Evolutionary conservation across 305 asterid species (phyloP).

Genomic region (Rubia tinctorum): DNA sequence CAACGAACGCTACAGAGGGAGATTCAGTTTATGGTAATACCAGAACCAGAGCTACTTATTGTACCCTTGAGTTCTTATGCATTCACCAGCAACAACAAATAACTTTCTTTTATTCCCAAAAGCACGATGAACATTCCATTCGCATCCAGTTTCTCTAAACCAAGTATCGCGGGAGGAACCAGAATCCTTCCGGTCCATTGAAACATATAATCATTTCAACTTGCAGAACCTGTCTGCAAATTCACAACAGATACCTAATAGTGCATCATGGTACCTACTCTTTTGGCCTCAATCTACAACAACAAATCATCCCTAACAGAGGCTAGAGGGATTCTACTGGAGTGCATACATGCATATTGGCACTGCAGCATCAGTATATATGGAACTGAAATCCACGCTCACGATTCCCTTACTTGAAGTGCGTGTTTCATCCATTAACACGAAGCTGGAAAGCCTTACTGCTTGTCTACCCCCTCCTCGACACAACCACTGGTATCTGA

Average conservation of each 20-base stretch:
- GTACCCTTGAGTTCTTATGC: not conserved
- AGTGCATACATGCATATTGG: not conserved
- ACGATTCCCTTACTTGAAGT: not conserved
- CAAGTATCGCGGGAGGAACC: not conserved
- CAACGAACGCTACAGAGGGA: too few species aligned
- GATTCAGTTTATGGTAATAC: not conserved
- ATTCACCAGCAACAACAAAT: too few species aligned
- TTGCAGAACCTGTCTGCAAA: not conserved
- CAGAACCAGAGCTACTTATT: not conserved
- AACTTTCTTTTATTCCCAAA: too few species aligned
- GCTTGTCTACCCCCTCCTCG: constrained; percentile 29
- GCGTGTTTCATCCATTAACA: not conserved
- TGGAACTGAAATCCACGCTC: not conserved
- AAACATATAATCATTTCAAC: not conserved
- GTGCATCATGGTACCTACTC: too few species aligned
- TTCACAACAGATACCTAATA: not conserved
- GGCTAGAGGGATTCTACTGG: not conserved
- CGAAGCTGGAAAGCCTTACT: not conserved
- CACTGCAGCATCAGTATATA: too few species aligned
- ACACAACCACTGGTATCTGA: constrained; percentile 36
- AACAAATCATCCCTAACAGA: not conserved
- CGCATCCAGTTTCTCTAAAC: not conserved
- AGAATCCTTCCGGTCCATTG: not conserved
- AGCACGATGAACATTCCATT: not conserved
- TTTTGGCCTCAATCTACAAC: not conserved